Percentiles rank a stretch among this genome's conserved stretches.
phyloP scores from a whole-genome alignment of 2,329 filamentous ascomycete species.

The Curvularia lunata region DNA sequence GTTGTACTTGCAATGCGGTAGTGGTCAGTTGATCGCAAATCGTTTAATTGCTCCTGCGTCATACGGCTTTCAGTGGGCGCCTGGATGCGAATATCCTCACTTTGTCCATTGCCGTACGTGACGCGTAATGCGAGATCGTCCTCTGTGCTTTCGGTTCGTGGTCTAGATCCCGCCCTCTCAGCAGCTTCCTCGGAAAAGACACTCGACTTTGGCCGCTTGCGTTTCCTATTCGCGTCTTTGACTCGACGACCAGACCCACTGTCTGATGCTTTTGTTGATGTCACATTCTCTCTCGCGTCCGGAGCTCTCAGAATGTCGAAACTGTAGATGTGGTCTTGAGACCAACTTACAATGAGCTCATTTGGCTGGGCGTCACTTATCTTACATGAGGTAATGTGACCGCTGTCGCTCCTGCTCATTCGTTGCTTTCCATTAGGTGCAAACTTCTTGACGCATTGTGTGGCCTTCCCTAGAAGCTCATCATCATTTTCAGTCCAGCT shows the following conservation, averaged over 20 bases:
- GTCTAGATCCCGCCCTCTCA: constrained; percentile 55
- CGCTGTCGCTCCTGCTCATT: constrained; percentile 61
- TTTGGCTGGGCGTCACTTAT: constrained; percentile 73
- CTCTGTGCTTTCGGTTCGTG: constrained; percentile 55
- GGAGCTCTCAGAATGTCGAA: constrained; percentile 68
- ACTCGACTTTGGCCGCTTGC: constrained; percentile 60
- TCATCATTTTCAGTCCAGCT: constrained; percentile 57
- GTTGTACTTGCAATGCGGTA: constrained; percentile 63
- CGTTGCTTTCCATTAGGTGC: constrained; percentile 65
- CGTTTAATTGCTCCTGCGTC: constrained; percentile 52
- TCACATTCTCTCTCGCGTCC: constrained; percentile 57
- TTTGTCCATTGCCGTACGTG: constrained; percentile 65
- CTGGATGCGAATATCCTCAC: constrained; percentile 62
- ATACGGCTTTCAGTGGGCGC: constrained; percentile 34
- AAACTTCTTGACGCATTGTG: constrained; percentile 70
- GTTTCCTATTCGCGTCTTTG: constrained; percentile 55
- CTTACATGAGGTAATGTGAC: constrained; percentile 73
- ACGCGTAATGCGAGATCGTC: constrained; percentile 61
- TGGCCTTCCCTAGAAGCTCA: constrained; percentile 64
- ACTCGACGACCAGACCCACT: constrained; percentile 28
- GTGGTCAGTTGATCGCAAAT: constrained; percentile 61
- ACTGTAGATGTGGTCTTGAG: constrained; percentile 69
- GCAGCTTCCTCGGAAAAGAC: constrained; percentile 44
- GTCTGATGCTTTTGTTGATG: constrained; percentile 22
- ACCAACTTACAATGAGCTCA: constrained; percentile 72